Evolutionary conservation across 2,329 filamentous ascomycete species (phyloP).

Genomic region (Epicoccum nigrum): DNA sequence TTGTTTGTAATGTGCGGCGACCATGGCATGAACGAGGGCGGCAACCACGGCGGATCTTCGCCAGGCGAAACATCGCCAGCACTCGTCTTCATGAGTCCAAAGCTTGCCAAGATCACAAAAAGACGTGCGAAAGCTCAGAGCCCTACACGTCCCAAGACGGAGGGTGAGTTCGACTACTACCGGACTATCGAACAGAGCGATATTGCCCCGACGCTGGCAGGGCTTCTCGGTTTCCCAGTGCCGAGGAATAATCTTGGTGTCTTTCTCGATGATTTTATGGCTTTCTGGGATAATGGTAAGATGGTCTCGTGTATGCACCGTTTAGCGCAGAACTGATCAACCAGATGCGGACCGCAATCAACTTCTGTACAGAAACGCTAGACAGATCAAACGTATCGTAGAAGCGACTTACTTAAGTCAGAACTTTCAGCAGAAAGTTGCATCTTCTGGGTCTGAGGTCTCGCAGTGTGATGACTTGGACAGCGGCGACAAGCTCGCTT

Average conservation of each 20-base stretch:
- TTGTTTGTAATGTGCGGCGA: slow-evolving; percentile 89
- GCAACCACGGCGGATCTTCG: slow-evolving; percentile 94
- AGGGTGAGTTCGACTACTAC: slow-evolving; percentile 81
- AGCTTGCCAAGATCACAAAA: slow-evolving; percentile 65
- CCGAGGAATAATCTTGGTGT: slow-evolving; percentile 90
- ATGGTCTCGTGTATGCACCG: slow-evolving; percentile 38
- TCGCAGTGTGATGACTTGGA: not conserved
- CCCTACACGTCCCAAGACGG: slow-evolving; percentile 62
- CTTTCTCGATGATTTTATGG: slow-evolving; percentile 78
- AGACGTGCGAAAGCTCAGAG: slow-evolving; percentile 35
- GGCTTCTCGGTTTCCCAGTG: slow-evolving; percentile 83
- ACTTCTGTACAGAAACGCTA: slow-evolving; percentile 77
- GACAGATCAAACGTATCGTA: slow-evolving; percentile 79
- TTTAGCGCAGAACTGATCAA: slow-evolving; percentile 29
- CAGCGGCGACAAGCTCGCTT: slow-evolving; percentile 60
- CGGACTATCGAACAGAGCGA: slow-evolving; percentile 89
- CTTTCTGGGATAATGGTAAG: slow-evolving; percentile 75
- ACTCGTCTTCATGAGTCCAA: slow-evolving; percentile 87
- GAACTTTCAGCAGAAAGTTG: slow-evolving; percentile 50
- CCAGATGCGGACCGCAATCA: slow-evolving; percentile 62
- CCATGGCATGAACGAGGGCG: slow-evolving; percentile 99
- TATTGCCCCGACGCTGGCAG: slow-evolving; percentile 86
- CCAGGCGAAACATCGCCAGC: slow-evolving; percentile 93
- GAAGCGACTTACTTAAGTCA: slow-evolving; percentile 71
- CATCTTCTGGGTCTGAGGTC: not conserved